phyloP scores from a whole-genome alignment of 169 alveolate genomes.

The Plasmodium inui region DNA sequence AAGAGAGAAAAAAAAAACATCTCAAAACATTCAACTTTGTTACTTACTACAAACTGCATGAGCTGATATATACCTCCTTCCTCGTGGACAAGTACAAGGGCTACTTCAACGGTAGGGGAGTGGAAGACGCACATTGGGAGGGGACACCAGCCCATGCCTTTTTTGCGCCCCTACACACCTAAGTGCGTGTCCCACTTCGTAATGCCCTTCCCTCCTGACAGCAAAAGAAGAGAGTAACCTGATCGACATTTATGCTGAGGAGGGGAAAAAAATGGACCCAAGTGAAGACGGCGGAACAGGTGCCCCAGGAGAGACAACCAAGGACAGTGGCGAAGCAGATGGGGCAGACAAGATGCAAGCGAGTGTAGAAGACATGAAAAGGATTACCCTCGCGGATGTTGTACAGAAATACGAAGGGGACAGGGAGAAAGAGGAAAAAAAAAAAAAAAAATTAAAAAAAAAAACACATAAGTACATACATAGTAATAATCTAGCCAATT shows the following conservation, averaged over 20 bases:
- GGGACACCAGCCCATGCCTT: neutral
- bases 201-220: slow-evolving; percentile 5
- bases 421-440: slow-evolving; percentile 14
- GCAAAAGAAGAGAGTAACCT: slow-evolving; percentile 36
- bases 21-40: slow-evolving; percentile 44
- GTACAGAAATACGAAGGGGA: slow-evolving; percentile 22
- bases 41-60: slow-evolving; percentile 46
- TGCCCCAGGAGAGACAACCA: neutral
- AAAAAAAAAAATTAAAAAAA: slow-evolving; percentile 28
- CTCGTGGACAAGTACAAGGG: slow-evolving; percentile 18
- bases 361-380: neutral
- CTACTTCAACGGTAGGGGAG: slow-evolving; percentile 15
- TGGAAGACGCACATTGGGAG: neutral
- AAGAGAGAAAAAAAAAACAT: slow-evolving; percentile 18
- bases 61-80: slow-evolving; percentile 31
- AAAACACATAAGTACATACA: slow-evolving; percentile 30
- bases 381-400: slow-evolving; percentile 12
- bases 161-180: neutral
- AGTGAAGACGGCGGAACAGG: neutral
- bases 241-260: slow-evolving; percentile 25
- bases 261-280: neutral
- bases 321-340: neutral
- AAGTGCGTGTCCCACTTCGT: neutral
- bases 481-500: slow-evolving; percentile 23
- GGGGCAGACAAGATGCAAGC: neutral